Evolutionary conservation across 345 rosid species (phyloP), one percentile per base, ranked within the genome.

Genomic region (Lepidium aucheri): DNA sequence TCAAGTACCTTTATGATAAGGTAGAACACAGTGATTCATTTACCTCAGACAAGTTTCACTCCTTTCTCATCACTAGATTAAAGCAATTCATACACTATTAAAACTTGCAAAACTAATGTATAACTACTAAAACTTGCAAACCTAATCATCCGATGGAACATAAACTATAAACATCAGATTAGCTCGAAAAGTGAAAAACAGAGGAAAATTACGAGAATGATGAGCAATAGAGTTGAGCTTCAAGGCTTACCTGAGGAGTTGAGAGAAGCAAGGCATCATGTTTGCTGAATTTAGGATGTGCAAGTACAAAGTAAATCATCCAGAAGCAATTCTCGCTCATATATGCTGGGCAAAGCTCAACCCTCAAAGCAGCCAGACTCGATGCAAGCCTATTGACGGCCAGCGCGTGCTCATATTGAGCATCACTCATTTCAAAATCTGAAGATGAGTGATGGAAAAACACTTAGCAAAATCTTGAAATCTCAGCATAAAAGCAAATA

Each of bases 231-330:
- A 15, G 18, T 16, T 4, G 30, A 60, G 62, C 38, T 52, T 0
- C 53, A 54, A 78, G 65, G 67, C 79, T 73, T 62, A 89, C 99
- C 77, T 89, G 89, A 53, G 95, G 75, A 55, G 98, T 87, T 15
- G 95, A 88, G 77, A 95, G 82, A 77, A 80, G 73, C 45, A 84
- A 83, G 0, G 97, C 89, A 69, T 91, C 96, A 35, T 78, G 66
- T 74, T 89, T 89, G 72, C 76, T 81, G 61, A 95, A 95, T 53
- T 86, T 83, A 20, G 99, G 89, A 79, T 88, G 96, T 76, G 87
- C 69, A 56, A 95, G 96, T n/a, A 91, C 97, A 77, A 95, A 95
- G 74, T 91, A 95, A 68, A 95, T 87, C 77, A 85, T 91, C 97
- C 97, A 95, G 74, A 91, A 91, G 84, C 90, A 89, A 68, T 83